Percentiles rank a stretch among this genome's conserved stretches.
These are phyloP conservation scores for Boletellus ananiceps DNA, from an alignment of 768 basidiomycete species.

Conservation along the genomic window DNA sequence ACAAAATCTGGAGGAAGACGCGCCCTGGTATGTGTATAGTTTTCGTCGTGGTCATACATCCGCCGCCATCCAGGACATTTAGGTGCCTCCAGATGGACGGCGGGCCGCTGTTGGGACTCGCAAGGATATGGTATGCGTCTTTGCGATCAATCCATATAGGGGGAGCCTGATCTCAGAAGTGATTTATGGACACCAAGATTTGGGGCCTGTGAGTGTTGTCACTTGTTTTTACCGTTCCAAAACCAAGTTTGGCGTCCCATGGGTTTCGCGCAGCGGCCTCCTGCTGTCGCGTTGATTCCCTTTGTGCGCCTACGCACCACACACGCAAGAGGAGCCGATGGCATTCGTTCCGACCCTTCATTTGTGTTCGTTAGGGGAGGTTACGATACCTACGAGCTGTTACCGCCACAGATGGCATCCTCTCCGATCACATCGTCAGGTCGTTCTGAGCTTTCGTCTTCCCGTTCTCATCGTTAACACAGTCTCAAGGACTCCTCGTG, in stretches of 20 bases:
- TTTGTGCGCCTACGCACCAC: conserved; percentile 49
- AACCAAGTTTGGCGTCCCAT: neutral
- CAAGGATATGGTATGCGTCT: conserved; percentile 66
- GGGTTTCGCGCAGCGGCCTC: conserved; percentile 39
- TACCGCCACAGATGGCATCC: conserved; percentile 21
- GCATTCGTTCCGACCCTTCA: conserved; percentile 40
- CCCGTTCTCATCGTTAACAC: conserved; percentile 32
- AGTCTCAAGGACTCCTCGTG: conserved; percentile 75
- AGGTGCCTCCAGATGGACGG: conserved; percentile 24
- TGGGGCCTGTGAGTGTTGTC: conserved; percentile 39
- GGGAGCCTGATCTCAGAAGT: conserved; percentile 55
- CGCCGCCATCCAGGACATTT: conserved; percentile 53
- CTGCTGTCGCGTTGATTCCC: conserved; percentile 52
- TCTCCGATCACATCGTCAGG: conserved; percentile 23
- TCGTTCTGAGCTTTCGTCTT: conserved; percentile 26
- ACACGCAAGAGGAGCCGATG: conserved; percentile 26
- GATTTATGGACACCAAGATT: conserved; percentile 55
- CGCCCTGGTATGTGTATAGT: conserved; percentile 59
- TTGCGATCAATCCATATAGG: conserved; percentile 73
- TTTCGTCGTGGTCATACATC: conserved; percentile 66
- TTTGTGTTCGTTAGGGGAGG: conserved; percentile 33
- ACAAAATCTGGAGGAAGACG: conserved; percentile 12
- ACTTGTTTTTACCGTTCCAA: neutral
- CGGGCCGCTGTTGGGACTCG: conserved; percentile 62
- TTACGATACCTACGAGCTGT: conserved; percentile 35